A percentile compares a stretch with the other conserved stretches of the same genome.
These are phyloP conservation scores for Botrytis fabae DNA, from an alignment of 2,329 filamentous ascomycete species.

Conservation along the genomic window DNA sequence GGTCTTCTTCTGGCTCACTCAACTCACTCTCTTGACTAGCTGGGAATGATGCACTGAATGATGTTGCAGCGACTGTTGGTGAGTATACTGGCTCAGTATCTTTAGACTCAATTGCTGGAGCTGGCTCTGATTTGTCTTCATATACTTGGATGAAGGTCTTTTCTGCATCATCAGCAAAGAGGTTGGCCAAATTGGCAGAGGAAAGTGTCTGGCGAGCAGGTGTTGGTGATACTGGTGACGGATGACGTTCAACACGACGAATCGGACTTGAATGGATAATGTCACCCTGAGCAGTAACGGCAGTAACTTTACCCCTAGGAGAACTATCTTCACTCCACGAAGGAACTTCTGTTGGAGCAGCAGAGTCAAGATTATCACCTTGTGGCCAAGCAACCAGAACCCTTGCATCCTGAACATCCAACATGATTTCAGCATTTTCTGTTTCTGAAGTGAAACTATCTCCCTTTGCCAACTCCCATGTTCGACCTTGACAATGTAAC, in stretches of 20 bases:
- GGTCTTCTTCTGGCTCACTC: constrained; percentile 62
- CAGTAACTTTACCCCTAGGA: constrained; percentile 52
- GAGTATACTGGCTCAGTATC: constrained; percentile 30
- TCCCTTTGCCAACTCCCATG: constrained; percentile 82
- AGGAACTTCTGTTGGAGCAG: constrained; percentile 51
- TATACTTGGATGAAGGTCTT: constrained; percentile 64
- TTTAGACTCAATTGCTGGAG: constrained; percentile 41
- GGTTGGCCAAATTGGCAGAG: constrained; percentile 31
- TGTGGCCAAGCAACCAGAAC: constrained; percentile 87
- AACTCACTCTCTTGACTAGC: constrained; percentile 52
- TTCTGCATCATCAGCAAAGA: constrained; percentile 48
- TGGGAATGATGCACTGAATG: constrained; percentile 28
- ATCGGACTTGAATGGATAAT: constrained; percentile 62
- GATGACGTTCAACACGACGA: constrained; percentile 57
- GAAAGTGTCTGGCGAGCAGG: constrained; percentile 43
- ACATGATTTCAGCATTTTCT: constrained; percentile 84
- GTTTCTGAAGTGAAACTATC: constrained; percentile 90
- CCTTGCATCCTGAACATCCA: constrained; percentile 90
- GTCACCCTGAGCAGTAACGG: constrained; percentile 36
- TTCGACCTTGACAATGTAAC: constrained; percentile 84
- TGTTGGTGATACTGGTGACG: constrained; percentile 76
- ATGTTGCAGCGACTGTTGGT: constrained; percentile 36
- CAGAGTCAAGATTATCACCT: constrained; percentile 49
- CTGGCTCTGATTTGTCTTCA: constrained; percentile 64
- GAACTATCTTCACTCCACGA: constrained; percentile 62